phyloP scores from a whole-genome alignment of 2,329 filamentous ascomycete species.

The Raffaelea ambrosiae region DNA sequence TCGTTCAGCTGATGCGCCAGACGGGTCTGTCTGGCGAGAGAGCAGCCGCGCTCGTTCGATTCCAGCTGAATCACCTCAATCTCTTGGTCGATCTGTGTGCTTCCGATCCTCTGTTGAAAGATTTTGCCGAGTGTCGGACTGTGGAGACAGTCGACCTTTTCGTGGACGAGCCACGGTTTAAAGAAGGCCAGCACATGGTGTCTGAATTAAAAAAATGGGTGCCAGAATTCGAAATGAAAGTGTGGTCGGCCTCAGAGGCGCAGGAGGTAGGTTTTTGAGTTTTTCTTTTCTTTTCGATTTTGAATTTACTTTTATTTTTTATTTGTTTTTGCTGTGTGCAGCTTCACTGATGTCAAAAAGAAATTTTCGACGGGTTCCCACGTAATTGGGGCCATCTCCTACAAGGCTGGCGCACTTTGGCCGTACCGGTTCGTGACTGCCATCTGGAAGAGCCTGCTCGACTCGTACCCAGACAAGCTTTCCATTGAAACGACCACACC shows the following conservation, averaged over 20 bases:
- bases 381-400: slow-evolving; percentile 33
- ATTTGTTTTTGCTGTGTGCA: neutral
- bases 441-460: slow-evolving; percentile 33
- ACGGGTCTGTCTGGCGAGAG: slow-evolving; percentile 20
- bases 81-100: slow-evolving; percentile 29
- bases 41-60: slow-evolving; percentile 32
- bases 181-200: slow-evolving; percentile 22
- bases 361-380: slow-evolving; percentile 26
- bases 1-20: slow-evolving; percentile 21
- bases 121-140: slow-evolving; percentile 29
- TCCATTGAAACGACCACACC: slow-evolving; percentile 30
- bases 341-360: slow-evolving; percentile 7
- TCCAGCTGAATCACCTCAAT: slow-evolving; percentile 33
- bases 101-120: slow-evolving; percentile 17
- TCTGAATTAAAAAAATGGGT: slow-evolving; percentile 25
- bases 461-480: slow-evolving; percentile 21
- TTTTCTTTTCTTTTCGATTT: neutral
- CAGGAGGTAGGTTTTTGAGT: slow-evolving; percentile 15
- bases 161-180: slow-evolving; percentile 24
- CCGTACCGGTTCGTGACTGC: slow-evolving; percentile 40
- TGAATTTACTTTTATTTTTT: neutral
- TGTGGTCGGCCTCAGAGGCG: slow-evolving; percentile 26
- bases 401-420: slow-evolving; percentile 39
- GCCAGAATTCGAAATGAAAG: slow-evolving; percentile 28
- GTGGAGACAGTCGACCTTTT: slow-evolving; percentile 40